Percentiles rank a stretch among this genome's conserved stretches.
These are phyloP conservation scores for Triticum monococcum DNA, from an alignment of 176 grass and related monocot genomes.

Conservation along the genomic window DNA sequence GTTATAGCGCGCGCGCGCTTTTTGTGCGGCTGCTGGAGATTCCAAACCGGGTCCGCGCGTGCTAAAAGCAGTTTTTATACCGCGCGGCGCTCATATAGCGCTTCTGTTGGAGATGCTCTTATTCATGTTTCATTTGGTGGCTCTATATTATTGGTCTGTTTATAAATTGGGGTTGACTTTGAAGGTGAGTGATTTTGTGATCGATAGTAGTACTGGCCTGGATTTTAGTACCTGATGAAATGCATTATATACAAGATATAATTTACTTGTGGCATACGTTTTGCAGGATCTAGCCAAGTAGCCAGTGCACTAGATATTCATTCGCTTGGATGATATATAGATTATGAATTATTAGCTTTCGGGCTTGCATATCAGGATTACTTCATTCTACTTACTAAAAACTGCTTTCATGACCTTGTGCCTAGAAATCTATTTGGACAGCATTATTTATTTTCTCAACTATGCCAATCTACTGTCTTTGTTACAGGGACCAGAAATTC, in stretches of 20 bases:
- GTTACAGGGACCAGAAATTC: constrained; percentile 80
- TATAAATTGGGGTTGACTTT: not conserved
- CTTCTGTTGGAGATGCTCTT: too few species aligned
- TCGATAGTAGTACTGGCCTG: not conserved
- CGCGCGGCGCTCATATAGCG: too few species aligned
- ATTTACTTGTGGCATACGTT: not conserved
- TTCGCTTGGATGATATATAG: not conserved
- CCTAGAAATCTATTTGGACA: not conserved
- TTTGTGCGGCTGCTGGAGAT: too few species aligned
- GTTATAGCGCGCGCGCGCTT: too few species aligned
- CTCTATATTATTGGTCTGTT: not conserved
- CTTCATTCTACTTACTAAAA: not conserved
- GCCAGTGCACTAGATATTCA: not conserved
- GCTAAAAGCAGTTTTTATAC: too few species aligned
- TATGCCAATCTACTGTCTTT: constrained; percentile 5
- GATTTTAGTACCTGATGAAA: not conserved
- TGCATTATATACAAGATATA: not conserved
- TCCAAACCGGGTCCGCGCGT: too few species aligned
- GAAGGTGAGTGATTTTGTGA: not conserved
- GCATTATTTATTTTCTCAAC: not conserved
- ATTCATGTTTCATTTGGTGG: not conserved
- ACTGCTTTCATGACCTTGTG: not conserved
- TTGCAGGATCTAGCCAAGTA: not conserved
- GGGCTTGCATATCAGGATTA: not conserved
- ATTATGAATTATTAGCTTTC: not conserved